A percentile compares a stretch with the other conserved stretches of the same genome.
Evolutionary conservation across 2,329 filamentous ascomycete genomes (phyloP).

Genomic region (Penicillium polonicum): DNA sequence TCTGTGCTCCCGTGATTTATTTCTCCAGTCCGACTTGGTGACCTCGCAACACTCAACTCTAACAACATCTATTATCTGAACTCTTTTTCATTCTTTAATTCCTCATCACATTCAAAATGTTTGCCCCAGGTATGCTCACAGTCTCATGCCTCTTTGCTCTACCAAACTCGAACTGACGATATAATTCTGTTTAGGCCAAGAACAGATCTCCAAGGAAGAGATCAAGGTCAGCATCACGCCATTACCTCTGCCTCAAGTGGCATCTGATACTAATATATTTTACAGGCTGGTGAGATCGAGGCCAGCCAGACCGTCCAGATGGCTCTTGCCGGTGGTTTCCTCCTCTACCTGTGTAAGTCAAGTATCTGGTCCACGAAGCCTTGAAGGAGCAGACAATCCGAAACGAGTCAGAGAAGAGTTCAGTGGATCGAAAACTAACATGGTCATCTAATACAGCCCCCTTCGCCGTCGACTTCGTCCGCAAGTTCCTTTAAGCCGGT

Average conservation of each 20-base stretch:
- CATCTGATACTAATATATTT: conserved; percentile 9
- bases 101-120: conserved; percentile 27
- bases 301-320: conserved; percentile 55
- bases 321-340: conserved; percentile 53
- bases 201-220: conserved; percentile 49
- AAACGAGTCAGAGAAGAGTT: neutral
- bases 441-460: conserved; percentile 38
- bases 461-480: conserved; percentile 51
- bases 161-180: neutral
- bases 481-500: conserved; percentile 45
- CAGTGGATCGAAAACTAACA: neutral
- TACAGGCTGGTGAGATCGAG: conserved; percentile 52
- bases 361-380: neutral
- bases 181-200: conserved; percentile 33
- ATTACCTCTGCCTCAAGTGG: neutral
- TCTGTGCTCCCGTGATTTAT: conserved; percentile 31
- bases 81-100: neutral
- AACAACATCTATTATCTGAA: conserved; percentile 1
- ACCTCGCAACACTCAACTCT: conserved; percentile 9
- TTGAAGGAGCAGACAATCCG: neutral
- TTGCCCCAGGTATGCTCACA: conserved; percentile 32
- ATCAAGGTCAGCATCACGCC: conserved; percentile 38
- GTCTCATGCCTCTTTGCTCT: neutral
- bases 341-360: conserved; percentile 62
- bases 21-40: conserved; percentile 13